These are phyloP conservation scores for Diplodia corticola DNA, from an alignment of 2,329 filamentous ascomycete species.

Conservation along the genomic window DNA sequence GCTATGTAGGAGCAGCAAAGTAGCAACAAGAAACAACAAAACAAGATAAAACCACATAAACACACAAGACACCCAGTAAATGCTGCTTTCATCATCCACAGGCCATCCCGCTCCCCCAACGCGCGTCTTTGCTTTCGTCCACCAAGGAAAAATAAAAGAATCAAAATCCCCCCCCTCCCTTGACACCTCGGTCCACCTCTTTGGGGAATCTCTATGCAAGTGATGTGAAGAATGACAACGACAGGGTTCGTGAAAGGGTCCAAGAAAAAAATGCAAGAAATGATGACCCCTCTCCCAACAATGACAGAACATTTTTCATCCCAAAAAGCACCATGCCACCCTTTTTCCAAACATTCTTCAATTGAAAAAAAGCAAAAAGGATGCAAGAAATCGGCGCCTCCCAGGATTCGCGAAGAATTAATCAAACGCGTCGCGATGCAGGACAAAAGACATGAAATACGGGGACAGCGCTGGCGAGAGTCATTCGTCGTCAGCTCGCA, in stretches of 20 bases:
- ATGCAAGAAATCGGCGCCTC: constrained; percentile 11
- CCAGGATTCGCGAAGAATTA: neutral
- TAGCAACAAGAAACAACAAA: neutral
- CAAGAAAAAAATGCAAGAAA: constrained; percentile 4
- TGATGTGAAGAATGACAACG: constrained; percentile 5
- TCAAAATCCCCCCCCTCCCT: neutral
- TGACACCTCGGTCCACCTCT: constrained; percentile 12
- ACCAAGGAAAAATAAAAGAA: constrained; percentile 4
- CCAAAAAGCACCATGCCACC: constrained; percentile 20
- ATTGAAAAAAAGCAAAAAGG: neutral
- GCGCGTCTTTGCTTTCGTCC: neutral
- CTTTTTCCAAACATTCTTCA: constrained; percentile 14
- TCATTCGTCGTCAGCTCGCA: constrained; percentile 15
- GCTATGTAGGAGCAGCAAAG: constrained; percentile 11
- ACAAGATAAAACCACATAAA: neutral
- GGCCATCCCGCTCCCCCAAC: neutral
- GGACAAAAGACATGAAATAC: constrained; percentile 13
- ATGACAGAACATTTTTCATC: neutral
- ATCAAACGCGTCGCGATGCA: constrained; percentile 10
- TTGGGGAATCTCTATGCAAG: constrained; percentile 21
- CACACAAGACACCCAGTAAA: constrained; percentile 17
- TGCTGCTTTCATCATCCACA: constrained; percentile 12
- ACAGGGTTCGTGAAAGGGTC: neutral
- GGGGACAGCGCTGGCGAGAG: neutral
- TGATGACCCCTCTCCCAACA: constrained; percentile 13